Conservation (phyloP, 495 filamentous ascomycete species). For the Xylaria palmicola region DNA sequence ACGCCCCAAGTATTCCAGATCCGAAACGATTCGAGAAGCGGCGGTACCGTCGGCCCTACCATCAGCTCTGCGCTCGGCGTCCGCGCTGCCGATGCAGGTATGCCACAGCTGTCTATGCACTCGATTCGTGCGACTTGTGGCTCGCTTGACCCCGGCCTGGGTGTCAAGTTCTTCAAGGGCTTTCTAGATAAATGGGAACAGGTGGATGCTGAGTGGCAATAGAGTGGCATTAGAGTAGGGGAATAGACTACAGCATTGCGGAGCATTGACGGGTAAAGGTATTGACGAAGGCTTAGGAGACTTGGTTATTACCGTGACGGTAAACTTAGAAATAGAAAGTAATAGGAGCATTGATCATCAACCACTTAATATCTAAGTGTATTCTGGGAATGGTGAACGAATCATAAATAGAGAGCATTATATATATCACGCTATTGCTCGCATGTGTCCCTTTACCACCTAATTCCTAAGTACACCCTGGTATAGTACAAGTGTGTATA, state of each 20-base stretch:
- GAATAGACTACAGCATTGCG: no score
- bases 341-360: no score
- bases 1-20: constrained; percentile 91
- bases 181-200: constrained; percentile 87
- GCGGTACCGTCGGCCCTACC: constrained; percentile 96
- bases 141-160: constrained; percentile 80
- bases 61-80: constrained; percentile 77
- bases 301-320: no score
- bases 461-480: no score
- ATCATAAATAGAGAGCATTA: no score
- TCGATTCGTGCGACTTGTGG: constrained; percentile 89
- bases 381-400: no score
- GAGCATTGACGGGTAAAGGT: not conserved
- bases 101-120: constrained; percentile 94
- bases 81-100: constrained; percentile 83
- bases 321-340: no score
- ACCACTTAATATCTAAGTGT: no score
- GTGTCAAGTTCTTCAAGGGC: constrained; percentile 82
- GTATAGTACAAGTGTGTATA: no score
- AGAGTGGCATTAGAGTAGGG: not conserved
- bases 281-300: not conserved
- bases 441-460: no score
- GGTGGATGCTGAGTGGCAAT: constrained; percentile 80
- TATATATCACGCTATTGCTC: no score
- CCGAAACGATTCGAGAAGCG: constrained; percentile 81